Base-by-base conservation (phyloP, 1,284 basidiomycete genomes). In the Ceratobasidium sp. region DNA sequence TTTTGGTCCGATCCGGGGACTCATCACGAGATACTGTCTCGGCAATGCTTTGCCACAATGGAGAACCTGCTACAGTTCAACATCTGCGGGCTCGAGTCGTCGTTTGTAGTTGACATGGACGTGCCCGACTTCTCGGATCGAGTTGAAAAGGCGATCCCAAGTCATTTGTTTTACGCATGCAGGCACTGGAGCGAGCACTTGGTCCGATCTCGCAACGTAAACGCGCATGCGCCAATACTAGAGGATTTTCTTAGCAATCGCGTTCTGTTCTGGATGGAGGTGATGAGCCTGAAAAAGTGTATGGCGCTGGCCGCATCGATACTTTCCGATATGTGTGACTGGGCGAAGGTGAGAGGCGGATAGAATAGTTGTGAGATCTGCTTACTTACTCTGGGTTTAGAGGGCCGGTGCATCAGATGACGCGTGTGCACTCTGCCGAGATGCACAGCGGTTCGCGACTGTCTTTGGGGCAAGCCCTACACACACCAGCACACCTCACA, bases 261-360 rank as follows among this genome's bases (percentile, higher is more conserved):
- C 8, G 16, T 67, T 6, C 38, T 67, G 21, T 42, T 67, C 18
- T 67, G 64, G 64, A 53, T 67, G 53, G 64, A 67, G 36, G 49
- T 56, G n/a, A 54, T 67, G 36, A 67, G 54, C 51, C 11, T 56
- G 21, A 67, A 51, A 9, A 21, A 44, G 6, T 40, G 12, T 11
- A 67, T 40, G 12, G 8, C 21, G 0, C 7, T 16, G 12, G 51
- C 30, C 0, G 38, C n/a, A 16, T 1, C 4, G 1, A 44, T 56
- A 6, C 18, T 67, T 6, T 16, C 33, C 3, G n/a, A 12, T 0
- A 23, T 30, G 3, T 16, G 30, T 14, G 28, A 11, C 3, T 56
- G 51, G 51, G 14, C 38, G 14, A 23, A 42, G 23, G 64, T 67
- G n/a, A 38, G 63, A 28, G 18, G 0, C 3, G 25, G 21, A 2